These are phyloP conservation scores for Mycena filopes DNA, from an alignment of 768 basidiomycete genomes.

Conservation along the genomic window DNA sequence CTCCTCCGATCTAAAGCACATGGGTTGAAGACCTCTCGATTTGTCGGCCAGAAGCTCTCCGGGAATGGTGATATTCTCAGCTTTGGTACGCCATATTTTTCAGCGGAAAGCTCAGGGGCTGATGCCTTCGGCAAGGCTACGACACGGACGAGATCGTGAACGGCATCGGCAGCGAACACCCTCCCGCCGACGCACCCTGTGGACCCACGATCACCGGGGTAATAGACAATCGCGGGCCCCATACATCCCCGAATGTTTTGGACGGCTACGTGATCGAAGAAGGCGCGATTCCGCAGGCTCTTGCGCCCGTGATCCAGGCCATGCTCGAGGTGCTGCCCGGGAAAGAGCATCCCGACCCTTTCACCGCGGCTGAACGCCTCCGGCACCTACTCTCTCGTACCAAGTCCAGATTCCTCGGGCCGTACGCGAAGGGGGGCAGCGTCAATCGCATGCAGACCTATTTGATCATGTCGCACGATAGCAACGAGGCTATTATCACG, in stretches of 20 bases:
- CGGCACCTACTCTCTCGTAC: constrained; percentile 18
- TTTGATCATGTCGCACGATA: constrained; percentile 37
- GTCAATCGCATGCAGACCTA: constrained; percentile 35
- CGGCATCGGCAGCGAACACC: constrained; percentile 27
- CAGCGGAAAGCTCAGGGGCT: not conserved
- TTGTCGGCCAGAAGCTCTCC: constrained; percentile 30
- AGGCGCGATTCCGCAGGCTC: constrained; percentile 33
- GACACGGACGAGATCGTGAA: constrained; percentile 35
- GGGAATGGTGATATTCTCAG: constrained; percentile 35
- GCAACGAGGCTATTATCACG: constrained; percentile 30
- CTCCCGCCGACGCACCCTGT: constrained; percentile 18
- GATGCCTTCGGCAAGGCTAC: constrained; percentile 25
- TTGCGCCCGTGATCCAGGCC: constrained; percentile 31
- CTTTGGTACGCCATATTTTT: constrained; percentile 26
- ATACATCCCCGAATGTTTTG: constrained; percentile 30
- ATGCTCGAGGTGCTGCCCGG: constrained; percentile 31
- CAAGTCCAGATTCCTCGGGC: constrained; percentile 27
- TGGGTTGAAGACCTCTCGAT: constrained; percentile 25
- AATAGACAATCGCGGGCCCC: constrained; percentile 31
- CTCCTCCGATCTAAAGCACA: constrained; percentile 29
- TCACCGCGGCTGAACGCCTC: constrained; percentile 7
- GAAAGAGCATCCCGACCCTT: constrained; percentile 17
- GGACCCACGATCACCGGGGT: constrained; percentile 36
- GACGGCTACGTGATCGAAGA: constrained; percentile 36
- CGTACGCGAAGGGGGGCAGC: constrained; percentile 26